Conservation (phyloP, 352 stramenopile genomes). For the Phytophthora pseudosyringae region DNA sequence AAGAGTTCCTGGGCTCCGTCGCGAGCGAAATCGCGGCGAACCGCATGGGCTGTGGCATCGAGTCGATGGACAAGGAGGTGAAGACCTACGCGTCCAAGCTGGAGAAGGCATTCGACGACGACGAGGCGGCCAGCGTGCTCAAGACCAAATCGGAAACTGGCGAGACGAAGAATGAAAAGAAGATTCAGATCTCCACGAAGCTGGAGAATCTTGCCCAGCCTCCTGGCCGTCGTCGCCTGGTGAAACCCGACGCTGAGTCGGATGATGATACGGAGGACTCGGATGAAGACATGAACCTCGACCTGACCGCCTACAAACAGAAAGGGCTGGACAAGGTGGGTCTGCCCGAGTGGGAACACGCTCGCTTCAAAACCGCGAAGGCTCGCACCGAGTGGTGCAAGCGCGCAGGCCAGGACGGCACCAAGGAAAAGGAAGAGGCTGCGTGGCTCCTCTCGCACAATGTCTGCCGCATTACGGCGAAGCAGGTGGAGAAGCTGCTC, state of each 20-base stretch:
- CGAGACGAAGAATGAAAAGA: conserved; percentile 51
- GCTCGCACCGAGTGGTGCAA: conserved; percentile 62
- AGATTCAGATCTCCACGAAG: conserved; percentile 65
- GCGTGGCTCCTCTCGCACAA: conserved; percentile 90
- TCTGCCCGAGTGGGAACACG: conserved; percentile 58
- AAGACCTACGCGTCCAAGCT: conserved; percentile 73
- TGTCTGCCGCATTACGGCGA: conserved; percentile 89
- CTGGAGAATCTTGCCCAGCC: conserved; percentile 66
- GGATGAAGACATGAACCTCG: conserved; percentile 53
- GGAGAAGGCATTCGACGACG: conserved; percentile 71
- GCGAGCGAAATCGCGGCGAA: conserved; percentile 66
- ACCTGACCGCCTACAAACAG: conserved; percentile 65
- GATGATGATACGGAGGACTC: conserved; percentile 59
- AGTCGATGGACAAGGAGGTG: conserved; percentile 67
- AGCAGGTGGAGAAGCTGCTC: conserved; percentile 81
- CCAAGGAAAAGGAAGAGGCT: conserved; percentile 70
- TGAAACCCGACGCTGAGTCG: conserved; percentile 53
- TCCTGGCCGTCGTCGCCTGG: conserved; percentile 50
- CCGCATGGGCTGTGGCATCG: conserved; percentile 61
- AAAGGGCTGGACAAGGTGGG: conserved; percentile 74
- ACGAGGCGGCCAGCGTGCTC: conserved; percentile 35
- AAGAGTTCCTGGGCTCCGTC: conserved; percentile 80
- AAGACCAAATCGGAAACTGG: conserved; percentile 33
- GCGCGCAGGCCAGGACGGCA: conserved; percentile 54
- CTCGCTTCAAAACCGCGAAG: conserved; percentile 62